Evolutionary conservation across 345 rosid species (phyloP).

Genomic region (Acer negundo): DNA sequence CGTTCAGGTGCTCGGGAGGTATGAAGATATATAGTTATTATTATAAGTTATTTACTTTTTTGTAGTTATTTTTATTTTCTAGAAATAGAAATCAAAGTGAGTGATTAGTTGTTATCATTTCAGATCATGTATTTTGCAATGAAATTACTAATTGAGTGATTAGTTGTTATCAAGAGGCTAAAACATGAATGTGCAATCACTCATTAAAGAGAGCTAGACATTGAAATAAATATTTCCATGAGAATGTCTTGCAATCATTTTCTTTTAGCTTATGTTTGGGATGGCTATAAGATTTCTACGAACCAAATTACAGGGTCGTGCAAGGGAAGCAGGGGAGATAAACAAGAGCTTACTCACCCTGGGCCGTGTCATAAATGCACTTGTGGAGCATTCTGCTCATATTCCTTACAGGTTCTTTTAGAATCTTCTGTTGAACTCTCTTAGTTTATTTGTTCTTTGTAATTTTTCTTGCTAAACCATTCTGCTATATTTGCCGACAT

Average conservation of each 20-base stretch:
- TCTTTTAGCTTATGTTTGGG: background rate
- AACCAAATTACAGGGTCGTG: slow-evolving; percentile 63
- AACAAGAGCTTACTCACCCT: slow-evolving; percentile 95
- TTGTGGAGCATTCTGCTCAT: slow-evolving; percentile 95
- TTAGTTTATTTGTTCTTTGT: slow-evolving; percentile 11
- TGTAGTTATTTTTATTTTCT: background rate
- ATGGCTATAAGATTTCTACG: background rate
- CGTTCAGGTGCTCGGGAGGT: slow-evolving; percentile 91
- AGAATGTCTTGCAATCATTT: background rate
- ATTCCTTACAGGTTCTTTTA: slow-evolving; percentile 78
- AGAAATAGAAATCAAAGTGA: background rate
- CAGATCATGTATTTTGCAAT: background rate
- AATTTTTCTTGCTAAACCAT: background rate
- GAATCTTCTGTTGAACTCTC: background rate
- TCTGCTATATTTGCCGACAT: slow-evolving; percentile 6
- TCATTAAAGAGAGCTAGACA: background rate
- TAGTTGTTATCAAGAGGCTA: too few relatives aligned
- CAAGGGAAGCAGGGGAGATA: slow-evolving; percentile 98
- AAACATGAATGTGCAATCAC: too few relatives aligned
- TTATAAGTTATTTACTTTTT: background rate
- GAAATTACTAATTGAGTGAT: background rate
- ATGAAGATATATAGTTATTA: slow-evolving; percentile 4
- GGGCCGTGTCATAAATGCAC: slow-evolving; percentile 96
- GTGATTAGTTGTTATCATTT: too few relatives aligned
- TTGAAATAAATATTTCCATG: background rate